Conservation (phyloP, 2,329 filamentous ascomycete genomes). For the Calcarisporium arbuscula region DNA sequence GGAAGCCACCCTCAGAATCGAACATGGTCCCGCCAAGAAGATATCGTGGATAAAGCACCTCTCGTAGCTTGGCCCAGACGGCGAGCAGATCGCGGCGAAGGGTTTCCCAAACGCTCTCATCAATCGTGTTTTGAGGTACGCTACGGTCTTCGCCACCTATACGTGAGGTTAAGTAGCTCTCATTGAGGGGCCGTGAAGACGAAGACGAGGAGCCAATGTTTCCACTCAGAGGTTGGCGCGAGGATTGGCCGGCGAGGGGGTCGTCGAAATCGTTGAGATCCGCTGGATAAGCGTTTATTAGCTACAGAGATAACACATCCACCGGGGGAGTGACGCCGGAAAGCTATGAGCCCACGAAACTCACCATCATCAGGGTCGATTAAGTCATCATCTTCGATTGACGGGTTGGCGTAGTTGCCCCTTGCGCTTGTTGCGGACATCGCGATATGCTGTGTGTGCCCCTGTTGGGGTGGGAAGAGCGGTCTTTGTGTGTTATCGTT, state of each 20-base stretch:
- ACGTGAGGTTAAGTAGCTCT: constrained; percentile 78
- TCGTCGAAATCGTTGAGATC: constrained; percentile 92
- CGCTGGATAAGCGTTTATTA: constrained; percentile 41
- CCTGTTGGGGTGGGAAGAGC: constrained; percentile 3
- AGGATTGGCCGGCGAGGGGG: constrained; percentile 61
- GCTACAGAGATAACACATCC: constrained; percentile 2
- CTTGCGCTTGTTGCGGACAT: constrained; percentile 43
- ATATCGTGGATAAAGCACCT: constrained; percentile 94
- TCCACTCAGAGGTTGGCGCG: constrained; percentile 74
- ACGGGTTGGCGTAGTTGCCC: constrained; percentile 56
- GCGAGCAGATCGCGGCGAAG: constrained; percentile 83
- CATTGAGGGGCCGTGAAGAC: constrained; percentile 51
- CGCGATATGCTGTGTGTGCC: constrained; percentile 1
- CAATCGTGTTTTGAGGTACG: constrained; percentile 87
- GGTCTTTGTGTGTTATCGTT: not conserved
- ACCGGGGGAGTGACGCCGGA: too few species aligned
- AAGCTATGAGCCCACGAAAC: constrained; percentile 10
- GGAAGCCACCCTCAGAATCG: constrained; percentile 45
- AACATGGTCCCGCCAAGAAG: constrained; percentile 68
- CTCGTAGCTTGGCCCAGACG: constrained; percentile 96
- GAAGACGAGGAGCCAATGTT: constrained; percentile 66
- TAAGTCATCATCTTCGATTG: constrained; percentile 61
- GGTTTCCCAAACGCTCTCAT: constrained; percentile 97
- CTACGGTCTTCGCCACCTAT: constrained; percentile 91
- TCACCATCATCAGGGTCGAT: constrained; percentile 76